Percentiles rank a stretch among this genome's conserved stretches.
These are phyloP conservation scores for Phoenix roebelenii DNA, from an alignment of 176 grass and related monocot genomes.

Conservation along the genomic window DNA sequence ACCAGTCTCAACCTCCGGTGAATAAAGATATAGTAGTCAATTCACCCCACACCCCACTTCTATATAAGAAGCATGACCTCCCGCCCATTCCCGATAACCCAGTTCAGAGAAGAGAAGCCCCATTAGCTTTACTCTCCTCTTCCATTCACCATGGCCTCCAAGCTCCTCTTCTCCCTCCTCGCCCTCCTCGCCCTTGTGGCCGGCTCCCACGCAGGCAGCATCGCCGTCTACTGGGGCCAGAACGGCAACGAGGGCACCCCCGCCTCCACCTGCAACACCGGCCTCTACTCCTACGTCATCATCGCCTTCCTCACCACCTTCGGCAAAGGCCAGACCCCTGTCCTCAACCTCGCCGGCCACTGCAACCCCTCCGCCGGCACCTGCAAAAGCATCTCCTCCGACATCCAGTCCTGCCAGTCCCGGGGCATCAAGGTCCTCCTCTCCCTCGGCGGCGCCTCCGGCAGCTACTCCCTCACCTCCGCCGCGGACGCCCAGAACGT, in stretches of 20 bases:
- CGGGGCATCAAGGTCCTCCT: slow-evolving; percentile 48
- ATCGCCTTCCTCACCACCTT: slow-evolving; percentile 54
- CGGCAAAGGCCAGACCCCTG: slow-evolving; percentile 43
- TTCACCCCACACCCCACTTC: too few relatives aligned
- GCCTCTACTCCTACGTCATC: slow-evolving; percentile 33
- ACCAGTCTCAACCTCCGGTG: too few relatives aligned
- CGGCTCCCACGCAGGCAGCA: slow-evolving; percentile 35
- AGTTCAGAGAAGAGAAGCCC: too few relatives aligned
- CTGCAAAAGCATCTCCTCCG: slow-evolving; percentile 26
- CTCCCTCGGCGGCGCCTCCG: slow-evolving; percentile 40
- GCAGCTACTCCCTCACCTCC: slow-evolving; percentile 37
- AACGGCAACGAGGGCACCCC: slow-evolving; percentile 44
- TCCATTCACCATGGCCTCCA: not conserved
- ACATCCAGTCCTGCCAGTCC: slow-evolving; percentile 46
- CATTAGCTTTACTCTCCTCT: too few relatives aligned
- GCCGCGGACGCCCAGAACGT: slow-evolving; percentile 40
- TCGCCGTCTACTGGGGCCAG: slow-evolving; percentile 79
- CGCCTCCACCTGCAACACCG: slow-evolving; percentile 43
- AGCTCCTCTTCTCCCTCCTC: slow-evolving; percentile 23
- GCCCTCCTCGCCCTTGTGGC: slow-evolving; percentile 21
- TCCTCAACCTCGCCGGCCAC: slow-evolving; percentile 56
- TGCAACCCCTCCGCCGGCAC: slow-evolving; percentile 20
- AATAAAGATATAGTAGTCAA: too few relatives aligned
- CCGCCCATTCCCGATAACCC: too few relatives aligned
- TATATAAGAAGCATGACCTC: too few relatives aligned